Percentiles rank a stretch among this genome's conserved stretches.
These are phyloP conservation scores for Spatholobus suberectus DNA, from an alignment of 306 rosid genomes.

Conservation along the genomic window DNA sequence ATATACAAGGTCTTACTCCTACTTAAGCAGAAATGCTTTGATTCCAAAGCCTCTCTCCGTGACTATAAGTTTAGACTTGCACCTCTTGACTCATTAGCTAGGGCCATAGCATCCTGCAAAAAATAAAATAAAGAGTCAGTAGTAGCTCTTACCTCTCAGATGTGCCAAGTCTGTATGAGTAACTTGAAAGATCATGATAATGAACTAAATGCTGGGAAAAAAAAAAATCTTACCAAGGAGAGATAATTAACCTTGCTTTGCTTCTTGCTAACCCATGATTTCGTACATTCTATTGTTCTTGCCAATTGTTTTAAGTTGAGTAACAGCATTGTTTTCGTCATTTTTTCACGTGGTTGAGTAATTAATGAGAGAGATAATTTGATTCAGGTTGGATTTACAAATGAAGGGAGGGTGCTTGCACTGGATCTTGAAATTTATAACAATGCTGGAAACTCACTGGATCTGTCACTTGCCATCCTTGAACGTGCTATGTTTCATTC, in stretches of 20 bases:
- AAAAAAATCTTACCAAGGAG: neutral
- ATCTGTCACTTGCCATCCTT: slow-evolving; percentile 83
- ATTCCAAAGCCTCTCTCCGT: neutral
- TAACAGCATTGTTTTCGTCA: slow-evolving; percentile 11
- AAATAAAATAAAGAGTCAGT: neutral
- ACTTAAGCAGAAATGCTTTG: neutral
- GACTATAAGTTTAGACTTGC: neutral
- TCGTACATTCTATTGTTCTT: slow-evolving; percentile 18
- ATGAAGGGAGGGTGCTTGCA: slow-evolving; percentile 87
- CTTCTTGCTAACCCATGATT: slow-evolving; percentile 26
- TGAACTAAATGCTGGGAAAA: slow-evolving; percentile 20
- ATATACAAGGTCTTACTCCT: neutral
- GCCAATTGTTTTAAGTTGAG: neutral
- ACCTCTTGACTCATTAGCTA: neutral
- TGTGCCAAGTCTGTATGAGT: neutral
- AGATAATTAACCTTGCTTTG: slow-evolving; percentile 3
- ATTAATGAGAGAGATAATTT: slow-evolving; percentile 32
- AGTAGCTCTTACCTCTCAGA: slow-evolving; percentile 9
- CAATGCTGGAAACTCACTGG: slow-evolving; percentile 91
- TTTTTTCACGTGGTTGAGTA: slow-evolving; percentile 31
- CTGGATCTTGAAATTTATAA: slow-evolving; percentile 89
- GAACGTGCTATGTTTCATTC: slow-evolving; percentile 98
- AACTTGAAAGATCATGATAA: neutral
- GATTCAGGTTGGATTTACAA: slow-evolving; percentile 88
- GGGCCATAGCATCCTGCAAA: neutral